A percentile compares a stretch with the other conserved stretches of the same genome.
Evolutionary conservation across 2,329 filamentous ascomycete genomes (phyloP).

Genomic region (Ascomycota sp.): DNA sequence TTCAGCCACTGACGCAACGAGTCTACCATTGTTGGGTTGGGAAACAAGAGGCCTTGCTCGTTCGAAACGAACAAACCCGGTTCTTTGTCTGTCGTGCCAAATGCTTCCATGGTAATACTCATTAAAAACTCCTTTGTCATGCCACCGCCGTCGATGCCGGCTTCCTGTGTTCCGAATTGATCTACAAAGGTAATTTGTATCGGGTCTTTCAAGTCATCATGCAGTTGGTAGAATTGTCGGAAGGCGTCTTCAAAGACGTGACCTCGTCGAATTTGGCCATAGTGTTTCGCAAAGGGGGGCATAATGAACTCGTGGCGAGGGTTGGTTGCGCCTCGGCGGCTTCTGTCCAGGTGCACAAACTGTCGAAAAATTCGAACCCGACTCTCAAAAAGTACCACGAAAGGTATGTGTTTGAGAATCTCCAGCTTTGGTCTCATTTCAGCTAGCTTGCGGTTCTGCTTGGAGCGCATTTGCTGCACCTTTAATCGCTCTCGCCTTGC

Average conservation of each 20-base stretch:
- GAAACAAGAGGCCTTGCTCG: constrained; percentile 67
- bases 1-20: constrained; percentile 37
- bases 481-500: constrained; percentile 40
- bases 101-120: constrained; percentile 68
- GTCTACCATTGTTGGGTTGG: constrained; percentile 60
- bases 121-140: constrained; percentile 95
- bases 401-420: constrained; percentile 86
- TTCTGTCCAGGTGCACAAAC: constrained; percentile 57
- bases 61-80: constrained; percentile 57
- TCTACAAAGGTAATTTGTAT: constrained; percentile 96
- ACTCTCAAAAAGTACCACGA: constrained; percentile 81
- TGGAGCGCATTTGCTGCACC: constrained; percentile 40
- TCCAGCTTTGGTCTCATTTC: constrained; percentile 69
- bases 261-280: constrained; percentile 58
- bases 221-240: constrained; percentile 57
- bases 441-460: constrained; percentile 49
- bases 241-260: constrained; percentile 72
- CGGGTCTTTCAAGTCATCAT: constrained; percentile 70
- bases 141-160: constrained; percentile 87
- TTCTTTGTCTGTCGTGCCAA: constrained; percentile 28
- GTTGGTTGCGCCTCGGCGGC: constrained; percentile 6
- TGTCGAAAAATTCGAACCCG: constrained; percentile 82
- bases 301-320: constrained; percentile 2
- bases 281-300: constrained; percentile 32
- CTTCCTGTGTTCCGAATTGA: constrained; percentile 64